Percentiles rank a stretch among this genome's conserved stretches.
Conservation (phyloP, 352 stramenopile species). For the Phytopythium chamaehyphon region DNA sequence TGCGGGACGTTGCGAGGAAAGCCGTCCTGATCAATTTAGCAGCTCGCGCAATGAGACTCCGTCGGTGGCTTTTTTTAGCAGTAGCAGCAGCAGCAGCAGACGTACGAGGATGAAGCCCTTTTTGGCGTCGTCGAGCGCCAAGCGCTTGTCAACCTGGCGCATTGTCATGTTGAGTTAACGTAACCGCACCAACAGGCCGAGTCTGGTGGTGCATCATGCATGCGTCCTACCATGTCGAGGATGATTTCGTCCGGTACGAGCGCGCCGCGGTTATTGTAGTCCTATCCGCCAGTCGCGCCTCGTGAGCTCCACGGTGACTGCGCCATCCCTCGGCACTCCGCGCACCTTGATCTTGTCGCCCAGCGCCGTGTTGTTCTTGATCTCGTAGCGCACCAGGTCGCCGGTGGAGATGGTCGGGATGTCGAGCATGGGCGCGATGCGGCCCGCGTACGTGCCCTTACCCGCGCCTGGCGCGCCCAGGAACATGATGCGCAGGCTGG, state of each 20-base stretch:
- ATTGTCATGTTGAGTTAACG: neutral
- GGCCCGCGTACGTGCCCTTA: constrained; percentile 89
- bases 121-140: constrained; percentile 66
- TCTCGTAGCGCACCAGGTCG: constrained; percentile 86
- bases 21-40: constrained; percentile 43
- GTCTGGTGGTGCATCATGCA: neutral
- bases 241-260: constrained; percentile 89
- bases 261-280: constrained; percentile 78
- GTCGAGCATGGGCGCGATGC: constrained; percentile 79
- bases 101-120: constrained; percentile 77
- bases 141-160: constrained; percentile 57
- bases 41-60: neutral
- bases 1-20: constrained; percentile 89
- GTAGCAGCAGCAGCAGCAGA: neutral
- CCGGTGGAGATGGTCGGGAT: constrained; percentile 89
- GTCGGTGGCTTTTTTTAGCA: neutral
- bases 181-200: neutral
- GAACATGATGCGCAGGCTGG: constrained; percentile 86
- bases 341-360: constrained; percentile 74
- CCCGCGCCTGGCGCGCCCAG: constrained; percentile 84
- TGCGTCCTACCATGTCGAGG: constrained; percentile 66
- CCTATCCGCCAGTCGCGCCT: constrained; percentile 17
- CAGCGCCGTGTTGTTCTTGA: constrained; percentile 73
- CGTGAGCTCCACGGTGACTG: neutral
- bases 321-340: neutral